These are phyloP conservation scores for Trichopus zeylanicus DNA, from an alignment of 116 monocot genomes.

Conservation along the genomic window DNA sequence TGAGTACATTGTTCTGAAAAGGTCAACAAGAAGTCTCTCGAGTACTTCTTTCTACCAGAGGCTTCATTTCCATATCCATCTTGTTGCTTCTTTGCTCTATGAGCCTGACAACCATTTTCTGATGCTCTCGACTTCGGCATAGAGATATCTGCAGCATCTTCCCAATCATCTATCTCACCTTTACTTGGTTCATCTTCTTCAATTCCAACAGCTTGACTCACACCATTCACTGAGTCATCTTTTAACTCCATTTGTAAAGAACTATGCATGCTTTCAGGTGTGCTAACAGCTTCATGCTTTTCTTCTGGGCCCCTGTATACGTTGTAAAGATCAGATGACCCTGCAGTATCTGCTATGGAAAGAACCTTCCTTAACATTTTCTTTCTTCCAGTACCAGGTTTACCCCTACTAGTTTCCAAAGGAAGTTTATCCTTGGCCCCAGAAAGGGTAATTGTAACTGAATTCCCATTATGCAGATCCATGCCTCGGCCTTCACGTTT, in stretches of 20 bases:
- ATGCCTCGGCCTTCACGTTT: constrained; percentile 11
- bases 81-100: not conserved
- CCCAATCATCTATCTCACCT: constrained; percentile 81
- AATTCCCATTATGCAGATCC: constrained; percentile 7
- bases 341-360: constrained; percentile 89
- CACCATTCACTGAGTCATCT: not conserved
- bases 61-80: constrained; percentile 1
- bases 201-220: constrained; percentile 13
- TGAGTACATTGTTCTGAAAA: not conserved
- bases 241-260: constrained; percentile 5
- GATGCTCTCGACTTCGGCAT: constrained; percentile 42
- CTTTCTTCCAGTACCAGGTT: constrained; percentile 31
- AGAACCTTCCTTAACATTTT: constrained; percentile 68
- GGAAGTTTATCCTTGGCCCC: constrained; percentile 27
- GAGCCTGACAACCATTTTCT: constrained; percentile 16
- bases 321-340: constrained; percentile 79
- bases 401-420: constrained; percentile 25
- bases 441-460: constrained; percentile 7
- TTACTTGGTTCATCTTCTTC: constrained; percentile 39
- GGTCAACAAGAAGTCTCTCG: not conserved
- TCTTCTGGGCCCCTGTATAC: constrained; percentile 88
- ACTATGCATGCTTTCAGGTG: constrained; percentile 23
- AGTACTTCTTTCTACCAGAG: not conserved
- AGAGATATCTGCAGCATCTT: constrained; percentile 74
- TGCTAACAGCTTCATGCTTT: constrained; percentile 23